A percentile compares a stretch with the other conserved stretches of the same genome.
These are phyloP conservation scores for Luzula sylvatica DNA, from an alignment of 176 grass and related monocot genomes.

Conservation along the genomic window DNA sequence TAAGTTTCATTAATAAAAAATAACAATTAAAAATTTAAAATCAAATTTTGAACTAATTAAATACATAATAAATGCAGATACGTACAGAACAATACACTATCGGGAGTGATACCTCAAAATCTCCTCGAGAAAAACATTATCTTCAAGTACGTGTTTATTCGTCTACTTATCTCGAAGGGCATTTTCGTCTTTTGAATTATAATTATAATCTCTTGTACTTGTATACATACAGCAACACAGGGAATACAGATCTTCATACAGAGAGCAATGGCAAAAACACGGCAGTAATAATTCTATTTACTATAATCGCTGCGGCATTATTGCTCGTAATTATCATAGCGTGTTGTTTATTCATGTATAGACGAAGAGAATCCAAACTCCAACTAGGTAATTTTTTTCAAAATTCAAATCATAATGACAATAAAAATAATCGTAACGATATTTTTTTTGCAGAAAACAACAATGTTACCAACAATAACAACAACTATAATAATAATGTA, in stretches of 20 bases:
- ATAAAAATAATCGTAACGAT: no score
- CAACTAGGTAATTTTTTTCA: constrained; percentile 31
- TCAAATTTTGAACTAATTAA: neutral
- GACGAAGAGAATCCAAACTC: constrained; percentile 43
- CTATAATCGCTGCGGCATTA: constrained; percentile 42
- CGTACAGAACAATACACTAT: constrained; percentile 86
- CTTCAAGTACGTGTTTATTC: constrained; percentile 44
- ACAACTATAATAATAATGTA: no score
- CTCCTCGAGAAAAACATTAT: constrained; percentile 77
- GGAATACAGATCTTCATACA: constrained; percentile 47
- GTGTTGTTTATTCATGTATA: constrained; percentile 44
- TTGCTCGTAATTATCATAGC: constrained; percentile 47
- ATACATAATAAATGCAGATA: constrained; percentile 38
- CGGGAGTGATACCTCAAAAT: constrained; percentile 40
- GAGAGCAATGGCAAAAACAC: constrained; percentile 26
- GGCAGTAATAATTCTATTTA: constrained; percentile 43
- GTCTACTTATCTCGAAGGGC: neutral
- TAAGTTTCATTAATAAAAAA: constrained; percentile 37
- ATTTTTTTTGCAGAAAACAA: no score
- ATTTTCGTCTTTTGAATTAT: constrained; percentile 3
- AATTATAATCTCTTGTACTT: neutral
- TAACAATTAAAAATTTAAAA: neutral
- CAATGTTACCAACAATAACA: no score
- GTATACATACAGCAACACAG: constrained; percentile 39
- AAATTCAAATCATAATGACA: no score